Percentiles rank a stretch among this genome's conserved stretches.
Evolutionary conservation across 192 early-diverging fungal genomes (phyloP).

Genomic region (Gryganskiella cystojenkinii): DNA sequence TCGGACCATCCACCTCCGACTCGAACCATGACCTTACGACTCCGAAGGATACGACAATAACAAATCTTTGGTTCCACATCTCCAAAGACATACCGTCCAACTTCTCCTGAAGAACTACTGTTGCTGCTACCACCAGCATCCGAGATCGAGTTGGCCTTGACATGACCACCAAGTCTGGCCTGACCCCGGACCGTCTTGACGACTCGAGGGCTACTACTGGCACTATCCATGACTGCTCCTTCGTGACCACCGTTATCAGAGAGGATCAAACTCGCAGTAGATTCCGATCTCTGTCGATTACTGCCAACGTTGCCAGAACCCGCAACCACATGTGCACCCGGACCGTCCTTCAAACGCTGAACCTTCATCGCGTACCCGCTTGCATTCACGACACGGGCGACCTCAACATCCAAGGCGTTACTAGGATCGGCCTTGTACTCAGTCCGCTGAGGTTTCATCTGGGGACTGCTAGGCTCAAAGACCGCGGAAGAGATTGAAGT

Average conservation of each 20-base stretch:
- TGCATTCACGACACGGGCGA: slow-evolving; percentile 69
- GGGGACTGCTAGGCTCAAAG: slow-evolving; percentile 4
- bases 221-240: slow-evolving; percentile 24
- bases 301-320: neutral
- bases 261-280: slow-evolving; percentile 22
- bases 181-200: slow-evolving; percentile 41
- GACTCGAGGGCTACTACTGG: slow-evolving; percentile 23
- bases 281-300: slow-evolving; percentile 26
- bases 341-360: slow-evolving; percentile 55
- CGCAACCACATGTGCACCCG: slow-evolving; percentile 10
- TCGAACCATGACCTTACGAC: slow-evolving; percentile 74
- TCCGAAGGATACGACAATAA: slow-evolving; percentile 71
- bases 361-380: slow-evolving; percentile 65
- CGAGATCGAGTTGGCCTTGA: neutral
- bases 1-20: slow-evolving; percentile 75
- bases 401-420: slow-evolving; percentile 68
- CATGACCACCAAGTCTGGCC: slow-evolving; percentile 10
- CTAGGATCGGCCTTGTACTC: slow-evolving; percentile 59
- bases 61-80: slow-evolving; percentile 69
- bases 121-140: neutral
- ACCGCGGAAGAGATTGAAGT: slow-evolving; percentile 18
- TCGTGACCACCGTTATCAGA: slow-evolving; percentile 32
- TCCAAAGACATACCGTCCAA: slow-evolving; percentile 74
- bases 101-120: slow-evolving; percentile 52
- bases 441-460: slow-evolving; percentile 12